Evolutionary conservation across 208 protist species (phyloP), one percentile per base, ranked within the genome.

Genomic region (Phytomonas serpens): DNA sequence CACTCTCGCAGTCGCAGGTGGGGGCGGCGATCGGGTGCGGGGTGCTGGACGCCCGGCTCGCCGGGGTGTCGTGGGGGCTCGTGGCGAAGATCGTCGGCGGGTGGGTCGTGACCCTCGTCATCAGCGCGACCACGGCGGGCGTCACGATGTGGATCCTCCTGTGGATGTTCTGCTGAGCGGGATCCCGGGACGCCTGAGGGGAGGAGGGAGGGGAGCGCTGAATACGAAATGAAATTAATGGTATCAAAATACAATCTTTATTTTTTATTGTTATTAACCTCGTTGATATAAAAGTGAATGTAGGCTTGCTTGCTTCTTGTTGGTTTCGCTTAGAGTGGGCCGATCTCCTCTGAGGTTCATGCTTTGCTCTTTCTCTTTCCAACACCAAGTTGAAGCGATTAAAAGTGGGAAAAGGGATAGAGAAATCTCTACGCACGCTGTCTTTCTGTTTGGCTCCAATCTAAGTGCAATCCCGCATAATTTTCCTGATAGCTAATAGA

Each of bases 1-100:
- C 85, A 14, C 84, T 93, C 61, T 92, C 87, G 34, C 87, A 92
- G 87, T 83, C 82, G 61, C 87, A 90, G 81, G 81, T 92, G 34
- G 87, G 85, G 7, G 87, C 87, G 14, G 87, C 87, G 4, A 89
- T 94, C 52, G 89, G 86, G 3, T 94, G 89, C 68, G 89, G 89
- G 13, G 77, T 92, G 74, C 69, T 92, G 31, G 85, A 93, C 67
- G 85, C 89, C 5, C 73, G 77, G 66, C 67, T 78, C 32, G 71
- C 71, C 23, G 89, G 85, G 29, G 87, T 95, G 33, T 85, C 75
- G 75, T 94, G 86, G 87, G 36, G 32, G 23, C 67, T 92, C 30
- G 87, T 92, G n/a, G 64, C 63, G 40, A 92, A 92, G 78, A 89
- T 94, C 37, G 77, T 88, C 27, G 73, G 75, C 42, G 89, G 87